Evolutionary conservation across 1,284 basidiomycete species (phyloP).

Genomic region (Mycosarcoma maydis): DNA sequence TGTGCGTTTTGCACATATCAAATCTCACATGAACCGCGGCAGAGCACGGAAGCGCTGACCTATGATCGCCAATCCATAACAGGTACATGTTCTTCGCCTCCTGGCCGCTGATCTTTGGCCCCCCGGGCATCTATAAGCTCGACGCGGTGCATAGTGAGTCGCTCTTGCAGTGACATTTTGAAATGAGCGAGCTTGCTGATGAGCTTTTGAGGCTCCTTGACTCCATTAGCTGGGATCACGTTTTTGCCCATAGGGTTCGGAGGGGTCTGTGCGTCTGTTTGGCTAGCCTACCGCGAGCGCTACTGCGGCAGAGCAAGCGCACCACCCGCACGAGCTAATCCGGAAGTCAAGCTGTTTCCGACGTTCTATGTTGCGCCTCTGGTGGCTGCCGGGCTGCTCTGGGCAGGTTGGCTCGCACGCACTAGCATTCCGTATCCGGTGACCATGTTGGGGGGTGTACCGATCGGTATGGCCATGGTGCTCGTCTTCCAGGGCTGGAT

Average conservation of each 20-base stretch:
- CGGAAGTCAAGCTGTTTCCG: conserved; percentile 25
- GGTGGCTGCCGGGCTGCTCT: conserved; percentile 36
- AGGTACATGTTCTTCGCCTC: conserved; percentile 44
- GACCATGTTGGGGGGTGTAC: conserved; percentile 33
- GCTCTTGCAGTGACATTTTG: background rate
- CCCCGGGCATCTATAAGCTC: conserved; percentile 35
- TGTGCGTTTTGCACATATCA: conserved; percentile 24
- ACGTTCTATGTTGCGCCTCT: conserved; percentile 29
- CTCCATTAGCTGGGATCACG: conserved; percentile 23
- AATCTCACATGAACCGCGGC: background rate
- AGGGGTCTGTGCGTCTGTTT: conserved; percentile 12
- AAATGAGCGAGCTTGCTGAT: background rate
- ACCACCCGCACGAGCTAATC: conserved; percentile 1
- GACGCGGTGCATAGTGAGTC: conserved; percentile 28
- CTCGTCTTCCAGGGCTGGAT: conserved; percentile 48
- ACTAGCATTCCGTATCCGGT: conserved; percentile 18
- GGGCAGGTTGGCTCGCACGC: conserved; percentile 36
- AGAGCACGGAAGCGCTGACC: background rate
- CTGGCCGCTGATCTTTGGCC: conserved; percentile 44
- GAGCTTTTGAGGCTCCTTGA: background rate
- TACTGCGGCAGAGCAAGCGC: conserved; percentile 2
- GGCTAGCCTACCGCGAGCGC: conserved; percentile 18
- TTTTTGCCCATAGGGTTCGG: conserved; percentile 34
- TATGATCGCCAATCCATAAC: background rate
- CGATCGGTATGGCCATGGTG: conserved; percentile 44